A percentile compares a stretch with the other conserved stretches of the same genome.
Conservation (phyloP, 192 early-diverging fungal species). For the Coemansia sp. region DNA sequence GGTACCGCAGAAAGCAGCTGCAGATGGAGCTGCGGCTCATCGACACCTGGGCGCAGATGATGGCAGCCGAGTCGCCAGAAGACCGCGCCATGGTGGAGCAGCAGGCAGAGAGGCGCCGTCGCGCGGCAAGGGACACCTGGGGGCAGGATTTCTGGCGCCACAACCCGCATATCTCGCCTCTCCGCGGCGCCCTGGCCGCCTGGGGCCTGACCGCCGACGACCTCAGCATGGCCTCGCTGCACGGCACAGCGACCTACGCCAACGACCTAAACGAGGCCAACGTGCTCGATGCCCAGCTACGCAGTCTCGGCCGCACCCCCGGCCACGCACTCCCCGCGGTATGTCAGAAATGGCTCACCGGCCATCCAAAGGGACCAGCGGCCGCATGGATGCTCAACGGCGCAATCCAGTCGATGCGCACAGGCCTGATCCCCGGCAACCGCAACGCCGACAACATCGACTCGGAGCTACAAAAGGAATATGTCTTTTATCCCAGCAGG, state of each 20-base stretch:
- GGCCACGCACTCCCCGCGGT: constrained; percentile 77
- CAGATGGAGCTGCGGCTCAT: constrained; percentile 21
- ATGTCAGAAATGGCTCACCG: constrained; percentile 92
- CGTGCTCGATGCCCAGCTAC: constrained; percentile 80
- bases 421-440: constrained; percentile 89
- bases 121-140: constrained; percentile 66
- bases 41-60: constrained; percentile 13
- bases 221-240: constrained; percentile 92
- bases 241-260: constrained; percentile 90
- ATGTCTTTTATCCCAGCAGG: constrained; percentile 76
- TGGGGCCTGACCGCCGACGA: constrained; percentile 91
- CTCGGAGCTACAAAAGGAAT: constrained; percentile 64
- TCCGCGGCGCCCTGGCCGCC: constrained; percentile 81
- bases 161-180: constrained; percentile 71
- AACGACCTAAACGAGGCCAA: constrained; percentile 95
- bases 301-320: constrained; percentile 78
- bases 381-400: constrained; percentile 98
- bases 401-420: constrained; percentile 78
- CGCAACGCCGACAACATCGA: constrained; percentile 63
- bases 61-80: background rate
- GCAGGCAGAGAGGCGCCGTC: constrained; percentile 53
- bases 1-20: constrained; percentile 80
- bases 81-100: background rate
- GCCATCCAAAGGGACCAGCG: constrained; percentile 93
- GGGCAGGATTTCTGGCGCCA: constrained; percentile 77